Conservation (phyloP, 495 filamentous ascomycete species). For the Hyaloscypha hepaticicola region DNA sequence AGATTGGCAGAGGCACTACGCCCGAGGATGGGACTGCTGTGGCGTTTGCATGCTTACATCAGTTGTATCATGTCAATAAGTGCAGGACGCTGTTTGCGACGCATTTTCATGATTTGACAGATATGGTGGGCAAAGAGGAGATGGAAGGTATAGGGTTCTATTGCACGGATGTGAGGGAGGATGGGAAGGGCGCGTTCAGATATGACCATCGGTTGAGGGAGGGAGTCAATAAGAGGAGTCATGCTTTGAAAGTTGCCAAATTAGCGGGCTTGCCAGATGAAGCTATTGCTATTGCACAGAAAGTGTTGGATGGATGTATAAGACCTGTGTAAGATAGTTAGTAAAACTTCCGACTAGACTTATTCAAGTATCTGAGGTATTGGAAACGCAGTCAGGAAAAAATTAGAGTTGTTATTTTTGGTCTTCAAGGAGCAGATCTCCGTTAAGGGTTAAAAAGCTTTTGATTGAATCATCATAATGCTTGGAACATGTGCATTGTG, state of each 20-base stretch:
- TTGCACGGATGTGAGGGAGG: constrained; percentile 87
- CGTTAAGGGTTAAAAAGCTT: constrained; percentile 59
- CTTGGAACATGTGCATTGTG: constrained; percentile 6
- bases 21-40: constrained; percentile 88
- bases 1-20: constrained; percentile 91
- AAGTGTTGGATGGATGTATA: constrained; percentile 35
- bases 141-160: constrained; percentile 62
- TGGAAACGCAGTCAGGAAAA: constrained; percentile 51
- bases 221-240: constrained; percentile 82
- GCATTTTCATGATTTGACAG: constrained; percentile 84
- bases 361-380: constrained; percentile 1
- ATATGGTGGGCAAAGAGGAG: constrained; percentile 52
- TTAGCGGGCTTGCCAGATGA: constrained; percentile 73
- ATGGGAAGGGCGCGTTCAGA: constrained; percentile 61
- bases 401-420: constrained; percentile 64
- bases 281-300: constrained; percentile 55
- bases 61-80: constrained; percentile 71
- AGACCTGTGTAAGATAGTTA: constrained; percentile 14
- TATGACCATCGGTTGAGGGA: constrained; percentile 79
- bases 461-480: constrained; percentile 57
- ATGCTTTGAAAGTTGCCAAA: constrained; percentile 89
- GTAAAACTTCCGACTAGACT: neutral
- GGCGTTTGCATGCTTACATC: constrained; percentile 82
- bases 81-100: constrained; percentile 89
- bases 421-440: constrained; percentile 42